phyloP scores from a whole-genome alignment of 1,139 yeast genomes.

The Hyphopichia burtonii region DNA sequence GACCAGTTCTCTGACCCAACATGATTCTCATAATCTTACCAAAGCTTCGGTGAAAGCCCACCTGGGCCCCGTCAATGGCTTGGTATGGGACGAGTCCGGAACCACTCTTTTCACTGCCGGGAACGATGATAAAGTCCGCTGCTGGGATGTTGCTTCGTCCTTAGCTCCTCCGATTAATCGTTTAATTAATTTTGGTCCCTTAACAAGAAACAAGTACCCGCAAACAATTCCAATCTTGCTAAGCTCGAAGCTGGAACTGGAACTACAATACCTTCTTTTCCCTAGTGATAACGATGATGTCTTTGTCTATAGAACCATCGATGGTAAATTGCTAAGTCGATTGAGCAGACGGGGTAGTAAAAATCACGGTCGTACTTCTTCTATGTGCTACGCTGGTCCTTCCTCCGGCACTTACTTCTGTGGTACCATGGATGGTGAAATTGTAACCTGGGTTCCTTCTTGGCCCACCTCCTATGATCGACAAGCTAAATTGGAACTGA shows the following conservation, averaged over 20 bases:
- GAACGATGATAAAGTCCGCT: conserved; percentile 70
- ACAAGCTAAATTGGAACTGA: not conserved
- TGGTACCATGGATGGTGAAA: conserved; percentile 61
- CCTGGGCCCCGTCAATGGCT: conserved; percentile 71
- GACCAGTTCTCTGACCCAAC: conserved; percentile 21
- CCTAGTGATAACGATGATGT: conserved; percentile 84
- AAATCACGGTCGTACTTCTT: conserved; percentile 42
- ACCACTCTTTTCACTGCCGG: conserved; percentile 62
- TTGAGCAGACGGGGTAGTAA: conserved; percentile 38
- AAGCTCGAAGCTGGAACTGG: conserved; percentile 47
- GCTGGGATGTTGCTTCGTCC: conserved; percentile 63
- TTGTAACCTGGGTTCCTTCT: conserved; percentile 49
- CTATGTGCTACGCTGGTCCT: conserved; percentile 50
- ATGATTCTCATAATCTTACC: conserved; percentile 23
- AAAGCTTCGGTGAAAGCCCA: conserved; percentile 59
- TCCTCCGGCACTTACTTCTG: conserved; percentile 44
- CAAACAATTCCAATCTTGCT: conserved; percentile 48
- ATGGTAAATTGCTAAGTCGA: conserved; percentile 62
- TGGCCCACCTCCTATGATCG: conserved; percentile 16
- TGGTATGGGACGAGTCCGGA: conserved; percentile 69
- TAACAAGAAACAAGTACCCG: conserved; percentile 62
- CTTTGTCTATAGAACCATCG: conserved; percentile 57
- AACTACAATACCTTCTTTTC: conserved; percentile 57
- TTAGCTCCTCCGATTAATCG: conserved; percentile 54
- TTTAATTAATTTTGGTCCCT: conserved; percentile 74